Evolutionary conservation across 2,329 filamentous ascomycete genomes (phyloP), one percentile per base, ranked within the genome.

Genomic region (Fusarium guadeloupense): DNA sequence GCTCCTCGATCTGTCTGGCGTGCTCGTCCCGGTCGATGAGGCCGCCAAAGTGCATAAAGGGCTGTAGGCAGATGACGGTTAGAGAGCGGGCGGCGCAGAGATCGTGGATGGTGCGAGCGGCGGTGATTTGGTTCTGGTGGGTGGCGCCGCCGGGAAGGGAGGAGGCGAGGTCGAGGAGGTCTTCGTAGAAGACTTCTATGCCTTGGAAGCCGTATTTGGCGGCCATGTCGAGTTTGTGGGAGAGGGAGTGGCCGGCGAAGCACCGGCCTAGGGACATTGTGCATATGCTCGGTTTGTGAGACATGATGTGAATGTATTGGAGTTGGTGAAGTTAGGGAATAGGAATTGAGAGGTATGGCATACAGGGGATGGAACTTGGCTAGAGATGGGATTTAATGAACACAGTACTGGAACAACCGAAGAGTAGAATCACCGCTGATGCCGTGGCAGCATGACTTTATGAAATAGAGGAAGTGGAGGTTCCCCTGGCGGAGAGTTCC

Each of bases 21-120:
- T 90, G 88, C 54, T 83, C 79, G 14, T 74, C 66, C 9, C 89
- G 80, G 73, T 92, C 86, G 6, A 87, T 57, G 0, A 93, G 80
- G 2, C 91, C 91, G 64, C 93, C 91, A 75, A 90, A 93, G 75
- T 92, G 85, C 77, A 85, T 84, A 72, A 94, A 93, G 0, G 91
- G 91, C 69, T 92, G 90, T 1, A 93, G 81, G 59, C 86, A 88
- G 64, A 92, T 80, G 64, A 92, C 64, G 12, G 57, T 28, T 5
- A 92, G 80, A 26, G 72, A 74, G 21, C 85, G 80, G 4, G 79
- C 76, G 20, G 79, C 73, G 74, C 88, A 91, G 37, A 92, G 79
- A 0, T 75, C 69, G 21, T 79, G 80, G 54, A 91, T 82, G 42
- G 82, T 75, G 4, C 75, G 71, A 21, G 90, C 88, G 2, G 89